These are phyloP conservation scores for Pythium rhizo-oryzae DNA, from an alignment of 352 stramenopile species.

Conservation along the genomic window DNA sequence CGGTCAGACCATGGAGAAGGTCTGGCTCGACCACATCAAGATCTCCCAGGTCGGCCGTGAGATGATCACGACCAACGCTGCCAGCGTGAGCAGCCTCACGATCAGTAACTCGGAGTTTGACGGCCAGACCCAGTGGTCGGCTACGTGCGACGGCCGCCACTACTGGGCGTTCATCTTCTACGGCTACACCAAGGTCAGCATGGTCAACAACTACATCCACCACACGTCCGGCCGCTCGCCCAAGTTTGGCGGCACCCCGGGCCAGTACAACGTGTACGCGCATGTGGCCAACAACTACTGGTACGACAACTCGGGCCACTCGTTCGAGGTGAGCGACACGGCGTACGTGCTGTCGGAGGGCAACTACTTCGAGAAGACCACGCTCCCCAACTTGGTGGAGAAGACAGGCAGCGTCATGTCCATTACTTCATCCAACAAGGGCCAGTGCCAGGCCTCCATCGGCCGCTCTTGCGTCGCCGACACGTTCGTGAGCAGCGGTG, in stretches of 20 bases:
- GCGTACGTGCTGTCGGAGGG: slow-evolving; percentile 24
- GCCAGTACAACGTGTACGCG: slow-evolving; percentile 30
- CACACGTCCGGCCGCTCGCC: slow-evolving; percentile 43
- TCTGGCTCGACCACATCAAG: slow-evolving; percentile 59
- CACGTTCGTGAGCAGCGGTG: slow-evolving; percentile 30
- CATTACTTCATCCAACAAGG: slow-evolving; percentile 11
- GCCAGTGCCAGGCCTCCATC: slow-evolving; percentile 28
- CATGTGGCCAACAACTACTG: slow-evolving; percentile 34
- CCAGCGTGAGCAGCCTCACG: slow-evolving; percentile 38
- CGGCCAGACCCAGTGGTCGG: slow-evolving; percentile 42
- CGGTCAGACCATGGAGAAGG: slow-evolving; percentile 29
- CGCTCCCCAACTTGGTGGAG: slow-evolving; percentile 6
- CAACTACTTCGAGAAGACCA: slow-evolving; percentile 30
- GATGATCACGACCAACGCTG: slow-evolving; percentile 44
- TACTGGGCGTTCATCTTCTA: slow-evolving; percentile 54
- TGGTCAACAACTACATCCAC: slow-evolving; percentile 51
- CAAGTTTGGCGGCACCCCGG: slow-evolving; percentile 36
- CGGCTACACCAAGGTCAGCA: slow-evolving; percentile 38
- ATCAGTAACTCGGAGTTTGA: slow-evolving; percentile 65
- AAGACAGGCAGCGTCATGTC: slow-evolving; percentile 18
- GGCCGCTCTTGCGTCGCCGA: slow-evolving; percentile 34
- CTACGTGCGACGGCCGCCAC: slow-evolving; percentile 51
- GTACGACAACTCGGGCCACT: slow-evolving; percentile 28
- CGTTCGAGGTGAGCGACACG: slow-evolving; percentile 23
- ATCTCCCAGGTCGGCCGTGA: slow-evolving; percentile 38